Base-by-base conservation (phyloP, 441 rosid species). In the Euphorbia neoarborescens region DNA sequence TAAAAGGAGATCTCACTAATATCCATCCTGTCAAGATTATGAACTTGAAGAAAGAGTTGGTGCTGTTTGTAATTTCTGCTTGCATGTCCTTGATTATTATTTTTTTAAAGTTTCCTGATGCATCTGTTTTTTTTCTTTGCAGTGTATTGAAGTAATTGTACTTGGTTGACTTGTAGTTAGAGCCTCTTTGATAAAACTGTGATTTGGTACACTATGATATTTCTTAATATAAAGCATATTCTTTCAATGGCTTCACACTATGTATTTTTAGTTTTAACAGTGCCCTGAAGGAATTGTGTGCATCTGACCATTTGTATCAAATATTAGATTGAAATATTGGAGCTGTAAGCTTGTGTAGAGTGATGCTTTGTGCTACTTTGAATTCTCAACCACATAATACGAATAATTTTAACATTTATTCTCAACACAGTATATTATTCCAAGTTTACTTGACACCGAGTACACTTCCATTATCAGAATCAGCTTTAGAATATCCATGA, bases 61-160 rank as follows among this genome's bases (percentile, higher is more conserved):
- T 3, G 14, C 12, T 13, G 30, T 65, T 7, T 65, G 56, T 19
- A 67, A 17, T 24, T 66, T 66, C 27, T 4, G 2, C 24, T 54
- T 14, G 13, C 2, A 24, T 56, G 13, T 70, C 35, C 28, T 28
- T n/a, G n/a, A n/a, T n/a, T n/a, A n/a, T 44, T 66, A 35, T 59
- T 65, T 32, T 32, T 32, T 32, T 32, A 32, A n/a, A n/a, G n/a
- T n/a, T n/a, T n/a, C n/a, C n/a, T n/a, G n/a, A n/a, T n/a, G n/a
- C n/a, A n/a, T n/a, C 4, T 32, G 12, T 44, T 44, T 44, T 25
- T 38, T 24, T 65, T 69, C 65, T 37, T 38, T 71, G 79, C 78
- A 79, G 85, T 62, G 46, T 46, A 53, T 71, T 77, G 69, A 42
- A 60, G 11, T 78, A 57, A 75, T 56, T 37, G 68, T 38, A 69